phyloP scores from a whole-genome alignment of 2,329 filamentous ascomycete genomes.

The Exophiala alcalophila region DNA sequence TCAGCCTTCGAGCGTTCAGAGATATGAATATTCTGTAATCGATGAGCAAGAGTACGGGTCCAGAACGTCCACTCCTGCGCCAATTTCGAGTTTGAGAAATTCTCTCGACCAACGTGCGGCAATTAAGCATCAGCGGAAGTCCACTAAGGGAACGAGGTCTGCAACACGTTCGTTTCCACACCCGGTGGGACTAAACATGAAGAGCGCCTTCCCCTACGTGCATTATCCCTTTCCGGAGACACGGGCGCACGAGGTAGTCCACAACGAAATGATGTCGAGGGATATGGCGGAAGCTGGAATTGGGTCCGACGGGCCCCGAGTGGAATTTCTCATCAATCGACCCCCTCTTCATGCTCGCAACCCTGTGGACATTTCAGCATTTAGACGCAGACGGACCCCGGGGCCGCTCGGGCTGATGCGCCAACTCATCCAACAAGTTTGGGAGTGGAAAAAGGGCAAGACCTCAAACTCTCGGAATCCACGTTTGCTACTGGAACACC shows the following conservation, averaged over 20 bases:
- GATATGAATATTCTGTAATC: too few species aligned
- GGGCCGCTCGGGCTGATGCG: slow-evolving; percentile 8
- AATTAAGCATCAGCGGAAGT: too few species aligned
- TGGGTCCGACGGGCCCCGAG: slow-evolving; percentile 19
- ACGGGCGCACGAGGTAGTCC: slow-evolving; percentile 24
- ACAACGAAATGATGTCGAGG: slow-evolving; percentile 23
- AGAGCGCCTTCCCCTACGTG: slow-evolving; percentile 26
- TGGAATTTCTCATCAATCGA: slow-evolving; percentile 23
- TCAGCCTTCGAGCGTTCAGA: background rate
- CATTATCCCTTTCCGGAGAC: slow-evolving; percentile 26
- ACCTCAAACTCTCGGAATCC: too few species aligned
- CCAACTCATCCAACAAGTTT: slow-evolving; percentile 2
- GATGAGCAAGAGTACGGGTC: too few species aligned
- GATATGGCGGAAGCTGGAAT: slow-evolving; percentile 22
- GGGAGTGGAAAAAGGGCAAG: too few species aligned
- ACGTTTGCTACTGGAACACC: too few species aligned
- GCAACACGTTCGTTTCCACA: slow-evolving; percentile 11
- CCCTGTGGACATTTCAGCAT: slow-evolving; percentile 8
- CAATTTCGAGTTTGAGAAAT: background rate
- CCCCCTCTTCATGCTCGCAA: slow-evolving; percentile 24
- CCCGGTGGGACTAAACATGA: slow-evolving; percentile 18
- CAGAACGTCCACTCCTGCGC: background rate
- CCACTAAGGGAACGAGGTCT: too few species aligned
- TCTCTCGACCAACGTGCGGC: background rate
- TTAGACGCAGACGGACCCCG: background rate